Percentiles rank a stretch among this genome's conserved stretches.
Conservation (phyloP, 805 yeast genomes). For the Cyberlindnera mrakii region DNA sequence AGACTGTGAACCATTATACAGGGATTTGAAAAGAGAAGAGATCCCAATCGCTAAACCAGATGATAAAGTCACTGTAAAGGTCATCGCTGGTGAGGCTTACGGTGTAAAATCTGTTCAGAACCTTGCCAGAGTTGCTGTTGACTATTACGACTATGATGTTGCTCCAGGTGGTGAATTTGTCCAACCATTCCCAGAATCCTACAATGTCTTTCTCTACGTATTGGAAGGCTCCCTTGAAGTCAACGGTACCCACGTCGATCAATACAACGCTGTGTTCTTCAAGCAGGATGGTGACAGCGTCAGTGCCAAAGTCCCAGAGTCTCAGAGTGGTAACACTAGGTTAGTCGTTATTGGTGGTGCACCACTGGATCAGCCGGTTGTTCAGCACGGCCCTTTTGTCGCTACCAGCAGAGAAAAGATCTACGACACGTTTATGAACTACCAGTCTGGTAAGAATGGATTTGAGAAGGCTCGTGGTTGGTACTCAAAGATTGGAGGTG, state of each 20-base stretch:
- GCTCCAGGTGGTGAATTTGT: constrained; percentile 58
- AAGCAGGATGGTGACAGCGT: constrained; percentile 62
- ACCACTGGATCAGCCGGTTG: constrained; percentile 64
- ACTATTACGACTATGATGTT: constrained; percentile 60
- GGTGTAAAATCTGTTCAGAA: constrained; percentile 72
- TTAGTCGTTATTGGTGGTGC: constrained; percentile 76
- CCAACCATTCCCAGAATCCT: constrained; percentile 54
- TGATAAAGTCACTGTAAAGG: constrained; percentile 60
- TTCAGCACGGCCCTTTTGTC: constrained; percentile 91
- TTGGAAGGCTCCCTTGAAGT: constrained; percentile 54
- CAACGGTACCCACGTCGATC: constrained; percentile 35
- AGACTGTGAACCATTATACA: constrained; percentile 63
- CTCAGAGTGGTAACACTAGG: constrained; percentile 40
- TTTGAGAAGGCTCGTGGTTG: constrained; percentile 62
- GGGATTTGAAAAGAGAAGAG: constrained; percentile 66
- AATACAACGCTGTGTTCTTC: constrained; percentile 54
- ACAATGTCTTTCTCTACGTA: constrained; percentile 66
- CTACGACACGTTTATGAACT: constrained; percentile 64
- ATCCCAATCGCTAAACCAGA: constrained; percentile 64
- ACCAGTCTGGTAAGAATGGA: constrained; percentile 62
- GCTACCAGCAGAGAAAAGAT: constrained; percentile 64
- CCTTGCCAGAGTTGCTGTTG: constrained; percentile 76
- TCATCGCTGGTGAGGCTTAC: constrained; percentile 70
- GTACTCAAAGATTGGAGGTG: constrained; percentile 36
- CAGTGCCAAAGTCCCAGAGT: constrained; percentile 43